A percentile compares a stretch with the other conserved stretches of the same genome.
phyloP scores from a whole-genome alignment of 768 basidiomycete species.

The Nevesoporus exiguus region DNA sequence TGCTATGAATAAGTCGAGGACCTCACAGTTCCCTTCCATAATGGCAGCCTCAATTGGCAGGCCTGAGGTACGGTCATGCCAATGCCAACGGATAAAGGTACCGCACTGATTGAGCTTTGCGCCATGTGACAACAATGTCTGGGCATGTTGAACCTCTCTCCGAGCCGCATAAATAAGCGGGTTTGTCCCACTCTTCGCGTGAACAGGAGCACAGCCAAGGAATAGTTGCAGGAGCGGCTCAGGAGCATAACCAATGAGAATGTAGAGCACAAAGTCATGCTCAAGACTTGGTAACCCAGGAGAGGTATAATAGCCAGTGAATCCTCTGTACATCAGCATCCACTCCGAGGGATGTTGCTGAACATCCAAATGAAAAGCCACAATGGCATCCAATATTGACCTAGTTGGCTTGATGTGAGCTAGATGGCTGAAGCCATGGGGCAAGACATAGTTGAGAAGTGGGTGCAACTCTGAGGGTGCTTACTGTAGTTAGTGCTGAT shows the following conservation, averaged over 20 bases:
- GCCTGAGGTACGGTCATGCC: too few relatives aligned
- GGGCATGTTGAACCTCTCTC: not conserved
- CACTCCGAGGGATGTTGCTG: not conserved
- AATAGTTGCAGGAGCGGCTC: not conserved
- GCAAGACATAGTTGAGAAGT: too few relatives aligned
- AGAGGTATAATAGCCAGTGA: not conserved
- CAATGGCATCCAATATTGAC: too few relatives aligned
- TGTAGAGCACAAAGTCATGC: not conserved
- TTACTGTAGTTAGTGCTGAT: not conserved
- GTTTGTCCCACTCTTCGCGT: not conserved
- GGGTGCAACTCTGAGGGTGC: too few relatives aligned
- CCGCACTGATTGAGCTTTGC: not conserved
- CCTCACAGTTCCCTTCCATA: not conserved
- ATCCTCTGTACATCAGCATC: not conserved
- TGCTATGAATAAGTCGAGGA: not conserved
- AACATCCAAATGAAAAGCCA: not conserved
- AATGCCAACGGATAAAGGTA: not conserved
- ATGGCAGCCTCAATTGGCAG: not conserved
- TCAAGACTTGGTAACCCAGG: not conserved
- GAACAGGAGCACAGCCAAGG: not conserved
- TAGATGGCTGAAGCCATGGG: too few relatives aligned
- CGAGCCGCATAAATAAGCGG: not conserved
- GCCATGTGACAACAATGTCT: not conserved
- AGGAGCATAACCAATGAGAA: not conserved
- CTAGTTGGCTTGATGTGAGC: too few relatives aligned